These are phyloP conservation scores for Tolypocladium amazonense DNA, from an alignment of 2,329 filamentous ascomycete genomes.

Conservation along the genomic window DNA sequence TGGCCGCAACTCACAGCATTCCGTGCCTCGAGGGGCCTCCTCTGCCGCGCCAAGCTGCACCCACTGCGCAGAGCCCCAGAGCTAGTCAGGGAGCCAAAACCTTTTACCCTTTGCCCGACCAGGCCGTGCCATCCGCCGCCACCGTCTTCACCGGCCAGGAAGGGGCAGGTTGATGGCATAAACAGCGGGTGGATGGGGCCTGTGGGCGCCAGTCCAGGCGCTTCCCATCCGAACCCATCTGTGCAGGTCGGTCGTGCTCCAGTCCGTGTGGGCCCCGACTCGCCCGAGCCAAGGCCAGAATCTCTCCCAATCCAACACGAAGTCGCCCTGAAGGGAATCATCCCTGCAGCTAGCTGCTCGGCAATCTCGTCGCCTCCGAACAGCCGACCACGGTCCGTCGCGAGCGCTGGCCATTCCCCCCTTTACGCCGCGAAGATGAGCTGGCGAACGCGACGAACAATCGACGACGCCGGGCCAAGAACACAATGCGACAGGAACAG, in stretches of 20 bases:
- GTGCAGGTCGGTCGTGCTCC: not conserved
- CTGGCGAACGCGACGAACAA: not conserved
- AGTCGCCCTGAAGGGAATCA: not conserved
- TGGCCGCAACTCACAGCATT: not conserved
- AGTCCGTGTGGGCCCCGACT: not conserved
- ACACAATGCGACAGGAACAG: not conserved
- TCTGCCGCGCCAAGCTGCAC: too few species aligned
- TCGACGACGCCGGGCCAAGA: not conserved
- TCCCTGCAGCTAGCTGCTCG: not conserved
- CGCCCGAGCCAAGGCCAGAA: not conserved
- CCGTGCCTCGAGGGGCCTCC: not conserved
- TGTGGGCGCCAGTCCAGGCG: not conserved
- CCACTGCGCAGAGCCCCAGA: not conserved
- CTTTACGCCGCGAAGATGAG: too few species aligned
- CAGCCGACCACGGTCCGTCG: not conserved
- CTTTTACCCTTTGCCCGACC: not conserved
- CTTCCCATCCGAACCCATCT: not conserved
- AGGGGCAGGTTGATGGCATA: not conserved
- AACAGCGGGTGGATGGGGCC: not conserved
- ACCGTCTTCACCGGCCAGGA: not conserved
- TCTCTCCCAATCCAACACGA: not conserved
- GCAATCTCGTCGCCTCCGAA: not conserved
- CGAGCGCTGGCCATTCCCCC: not conserved
- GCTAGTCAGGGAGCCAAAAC: not conserved
- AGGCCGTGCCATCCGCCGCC: not conserved